Evolutionary conservation across 139 green algal genomes (phyloP).

Genomic region (Volvox reticuliferus): DNA sequence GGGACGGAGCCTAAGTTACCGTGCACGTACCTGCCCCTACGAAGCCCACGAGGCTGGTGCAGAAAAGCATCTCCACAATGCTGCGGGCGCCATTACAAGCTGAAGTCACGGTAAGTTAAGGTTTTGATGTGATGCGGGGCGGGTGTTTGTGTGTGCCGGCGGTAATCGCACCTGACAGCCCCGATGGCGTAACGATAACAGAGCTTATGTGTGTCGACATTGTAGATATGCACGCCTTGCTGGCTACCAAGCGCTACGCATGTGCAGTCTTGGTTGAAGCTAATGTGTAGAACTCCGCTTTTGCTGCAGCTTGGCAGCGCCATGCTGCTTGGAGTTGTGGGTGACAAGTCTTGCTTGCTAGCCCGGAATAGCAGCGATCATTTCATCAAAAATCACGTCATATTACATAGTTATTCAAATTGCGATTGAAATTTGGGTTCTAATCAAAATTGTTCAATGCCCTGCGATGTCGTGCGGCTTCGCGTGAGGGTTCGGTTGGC

Average conservation of each 20-base stretch:
- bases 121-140: neutral
- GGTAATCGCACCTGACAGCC: constrained; percentile 65
- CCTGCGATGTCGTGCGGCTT: too few species aligned
- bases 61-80: constrained; percentile 88
- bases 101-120: neutral
- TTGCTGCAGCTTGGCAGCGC: constrained; percentile 21
- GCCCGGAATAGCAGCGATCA: too few species aligned
- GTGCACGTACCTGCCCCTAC: constrained; percentile 73
- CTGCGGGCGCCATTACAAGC: constrained; percentile 56
- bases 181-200: constrained; percentile 70
- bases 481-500: too few species aligned
- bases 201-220: constrained; percentile 64
- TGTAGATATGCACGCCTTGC: constrained; percentile 78
- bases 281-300: constrained; percentile 60
- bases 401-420: too few species aligned
- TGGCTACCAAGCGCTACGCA: constrained; percentile 73
- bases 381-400: too few species aligned
- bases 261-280: constrained; percentile 82
- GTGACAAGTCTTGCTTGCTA: too few species aligned
- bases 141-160: neutral
- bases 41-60: constrained; percentile 84
- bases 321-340: neutral
- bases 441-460: too few species aligned
- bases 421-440: too few species aligned
- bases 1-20: too few species aligned